Evolutionary conservation across 75 land plant species (phyloP), one percentile per base, ranked within the genome.

Genomic region (Ceratopteris richardii): DNA sequence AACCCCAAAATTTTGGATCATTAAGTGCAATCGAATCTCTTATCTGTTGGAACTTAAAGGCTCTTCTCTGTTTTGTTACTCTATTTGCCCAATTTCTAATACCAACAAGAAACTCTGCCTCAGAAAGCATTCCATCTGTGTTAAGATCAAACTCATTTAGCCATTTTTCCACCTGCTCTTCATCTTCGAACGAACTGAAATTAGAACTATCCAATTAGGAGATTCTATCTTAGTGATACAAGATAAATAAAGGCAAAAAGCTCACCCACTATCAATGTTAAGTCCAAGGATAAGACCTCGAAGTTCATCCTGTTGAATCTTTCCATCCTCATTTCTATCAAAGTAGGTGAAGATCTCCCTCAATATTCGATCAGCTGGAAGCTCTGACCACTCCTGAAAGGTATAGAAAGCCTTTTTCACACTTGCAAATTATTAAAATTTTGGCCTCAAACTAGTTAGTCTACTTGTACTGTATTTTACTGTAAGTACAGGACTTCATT

Each of bases 251-350:
- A n/a, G 44, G 6, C 3, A 33, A 58, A 12, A 31, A 13, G 31
- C n/a, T 20, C 17, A 58, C 60, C 60, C 64, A 40, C 55, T 44
- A 27, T 63, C 66, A 1, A 70, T 37, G 9, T 57, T 66, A 21
- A 74, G 23, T 20, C 77, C 73, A 40, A 74, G 19, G 29, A 74
- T 57, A 0, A 74, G 62, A 28, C 60, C 72, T 27, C 62, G 20
- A 36, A 74, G 47, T 33, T 74, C 77, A 28, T 70, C 61, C 31
- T 62, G 58, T 31, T 56, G 26, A 6, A 74, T 62, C 36, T 62
- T 62, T 23, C 66, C 66, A 48, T 74, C 77, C 33, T 44, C 29
- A 41, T 74, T 57, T 19, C 39, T 39, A 19, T 74, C 77, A 57
- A 46, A 46, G 48, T 4, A 26, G 16, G 24, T 22, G 23, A 66